Conservation (phyloP, 208 protist genomes). For the Trypanosoma melophagium region DNA sequence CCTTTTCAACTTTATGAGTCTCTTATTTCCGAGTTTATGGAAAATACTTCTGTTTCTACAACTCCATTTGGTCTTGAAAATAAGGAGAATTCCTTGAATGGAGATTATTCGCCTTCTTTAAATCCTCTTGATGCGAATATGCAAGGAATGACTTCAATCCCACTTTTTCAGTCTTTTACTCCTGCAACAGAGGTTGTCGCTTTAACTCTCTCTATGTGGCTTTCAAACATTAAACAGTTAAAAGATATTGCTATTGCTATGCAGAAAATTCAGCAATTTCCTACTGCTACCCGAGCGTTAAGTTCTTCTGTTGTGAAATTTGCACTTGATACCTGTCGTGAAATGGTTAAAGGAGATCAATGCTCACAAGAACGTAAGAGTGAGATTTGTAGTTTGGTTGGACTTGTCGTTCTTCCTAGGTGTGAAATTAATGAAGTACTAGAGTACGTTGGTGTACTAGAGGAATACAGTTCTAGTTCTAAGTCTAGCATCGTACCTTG, state of each 20-base stretch:
- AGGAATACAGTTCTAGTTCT: constrained; percentile 34
- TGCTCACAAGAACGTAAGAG: constrained; percentile 29
- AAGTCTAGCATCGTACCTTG: constrained; percentile 26
- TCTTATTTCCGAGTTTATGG: constrained; percentile 39
- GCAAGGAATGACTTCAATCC: neutral
- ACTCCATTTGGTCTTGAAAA: constrained; percentile 2
- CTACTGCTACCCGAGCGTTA: constrained; percentile 31
- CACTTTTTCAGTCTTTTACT: constrained; percentile 18
- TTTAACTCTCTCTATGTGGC: constrained; percentile 31
- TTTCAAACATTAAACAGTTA: constrained; percentile 27
- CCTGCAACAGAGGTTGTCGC: constrained; percentile 19
- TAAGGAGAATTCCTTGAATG: constrained; percentile 6
- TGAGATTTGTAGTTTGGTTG: constrained; percentile 52
- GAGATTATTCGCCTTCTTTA: neutral
- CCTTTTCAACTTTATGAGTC: constrained; percentile 75
- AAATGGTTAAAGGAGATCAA: constrained; percentile 27
- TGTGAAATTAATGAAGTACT: constrained; percentile 62
- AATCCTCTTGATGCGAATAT: constrained; percentile 8
- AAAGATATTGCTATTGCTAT: constrained; percentile 17
- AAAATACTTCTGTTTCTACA: constrained; percentile 14
- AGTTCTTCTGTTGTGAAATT: constrained; percentile 24
- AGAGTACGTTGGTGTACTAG: constrained; percentile 56
- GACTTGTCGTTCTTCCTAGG: constrained; percentile 57
- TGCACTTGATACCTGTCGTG: constrained; percentile 33
- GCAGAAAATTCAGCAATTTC: constrained; percentile 16